phyloP scores from a whole-genome alignment of 2,329 filamentous ascomycete species.

The Cryphonectria nitschkei region DNA sequence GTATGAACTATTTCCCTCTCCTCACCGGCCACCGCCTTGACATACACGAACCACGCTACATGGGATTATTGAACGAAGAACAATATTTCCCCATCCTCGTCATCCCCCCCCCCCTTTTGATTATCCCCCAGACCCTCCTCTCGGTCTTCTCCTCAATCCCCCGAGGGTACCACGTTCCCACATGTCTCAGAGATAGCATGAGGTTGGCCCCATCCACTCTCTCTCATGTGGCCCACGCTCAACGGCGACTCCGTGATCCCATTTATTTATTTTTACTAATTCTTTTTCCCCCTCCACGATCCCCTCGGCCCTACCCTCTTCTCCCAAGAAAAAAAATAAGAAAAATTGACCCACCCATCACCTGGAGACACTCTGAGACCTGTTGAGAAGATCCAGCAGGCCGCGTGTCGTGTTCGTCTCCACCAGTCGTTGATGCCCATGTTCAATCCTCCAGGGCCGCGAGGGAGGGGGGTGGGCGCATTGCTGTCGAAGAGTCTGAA shows the following conservation, averaged over 20 bases:
- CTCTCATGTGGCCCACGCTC: background rate
- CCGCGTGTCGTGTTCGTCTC: background rate
- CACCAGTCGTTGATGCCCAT: background rate
- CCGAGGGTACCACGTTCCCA: background rate
- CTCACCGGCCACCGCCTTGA: no score
- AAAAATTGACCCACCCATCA: background rate
- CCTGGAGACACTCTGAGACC: background rate
- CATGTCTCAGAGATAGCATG: constrained; percentile 4
- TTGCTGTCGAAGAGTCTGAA: background rate
- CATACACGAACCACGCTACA: no score
- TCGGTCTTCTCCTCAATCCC: background rate
- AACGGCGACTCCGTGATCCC: constrained; percentile 7
- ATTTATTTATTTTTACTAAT: background rate
- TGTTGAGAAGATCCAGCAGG: background rate
- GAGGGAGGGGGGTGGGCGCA: background rate
- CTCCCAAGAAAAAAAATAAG: no score
- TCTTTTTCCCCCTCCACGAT: background rate
- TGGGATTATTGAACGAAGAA: no score
- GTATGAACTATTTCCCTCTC: background rate
- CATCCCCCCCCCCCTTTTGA: background rate
- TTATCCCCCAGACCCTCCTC: background rate
- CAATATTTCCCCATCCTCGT: background rate
- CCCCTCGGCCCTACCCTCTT: no score
- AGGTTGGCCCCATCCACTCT: background rate
- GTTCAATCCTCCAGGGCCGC: background rate